Percentiles rank a stretch among this genome's conserved stretches.
phyloP scores from a whole-genome alignment of 2,329 filamentous ascomycete species.

The Lachnellula occidentalis region DNA sequence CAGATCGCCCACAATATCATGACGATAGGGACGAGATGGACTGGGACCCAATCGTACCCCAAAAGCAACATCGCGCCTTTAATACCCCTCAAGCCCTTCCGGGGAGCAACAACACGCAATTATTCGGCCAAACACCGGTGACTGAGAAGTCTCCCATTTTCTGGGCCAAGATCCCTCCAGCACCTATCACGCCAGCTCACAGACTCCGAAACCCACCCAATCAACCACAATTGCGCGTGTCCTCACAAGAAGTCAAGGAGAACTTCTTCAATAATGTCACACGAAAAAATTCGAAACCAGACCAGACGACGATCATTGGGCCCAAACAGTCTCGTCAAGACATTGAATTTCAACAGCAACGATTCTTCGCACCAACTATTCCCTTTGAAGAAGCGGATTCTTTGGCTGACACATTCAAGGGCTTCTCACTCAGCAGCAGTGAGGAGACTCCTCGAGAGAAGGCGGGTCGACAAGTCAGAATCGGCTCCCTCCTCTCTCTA shows the following conservation, averaged over 20 bases:
- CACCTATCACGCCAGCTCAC: slow-evolving; percentile 61
- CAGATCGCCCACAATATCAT: not conserved
- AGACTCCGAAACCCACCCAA: slow-evolving; percentile 57
- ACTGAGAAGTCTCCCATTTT: slow-evolving; percentile 43
- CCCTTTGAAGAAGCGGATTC: slow-evolving; percentile 13
- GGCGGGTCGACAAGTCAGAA: not conserved
- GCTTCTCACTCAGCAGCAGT: slow-evolving; percentile 14
- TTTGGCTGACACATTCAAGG: slow-evolving; percentile 17
- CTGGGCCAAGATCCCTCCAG: slow-evolving; percentile 64
- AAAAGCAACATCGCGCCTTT: slow-evolving; percentile 51
- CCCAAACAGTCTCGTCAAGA: slow-evolving; percentile 3
- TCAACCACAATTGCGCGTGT: slow-evolving; percentile 45
- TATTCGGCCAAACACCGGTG: slow-evolving; percentile 22
- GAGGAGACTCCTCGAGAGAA: slow-evolving; percentile 2
- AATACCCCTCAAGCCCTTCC: slow-evolving; percentile 37
- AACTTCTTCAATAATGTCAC: slow-evolving; percentile 43
- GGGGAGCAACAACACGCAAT: slow-evolving; percentile 35
- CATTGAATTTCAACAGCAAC: slow-evolving; percentile 46
- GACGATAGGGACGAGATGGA: slow-evolving; percentile 51
- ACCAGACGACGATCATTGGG: not conserved
- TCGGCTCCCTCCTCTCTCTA: not conserved
- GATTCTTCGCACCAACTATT: slow-evolving; percentile 19
- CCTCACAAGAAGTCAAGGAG: slow-evolving; percentile 39
- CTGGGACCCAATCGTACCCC: slow-evolving; percentile 55
- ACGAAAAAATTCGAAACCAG: not conserved